Evolutionary conservation across 2,329 filamentous ascomycete species (phyloP), one percentile per base, ranked within the genome.

Genomic region (Colletotrichum lindemuthianum): DNA sequence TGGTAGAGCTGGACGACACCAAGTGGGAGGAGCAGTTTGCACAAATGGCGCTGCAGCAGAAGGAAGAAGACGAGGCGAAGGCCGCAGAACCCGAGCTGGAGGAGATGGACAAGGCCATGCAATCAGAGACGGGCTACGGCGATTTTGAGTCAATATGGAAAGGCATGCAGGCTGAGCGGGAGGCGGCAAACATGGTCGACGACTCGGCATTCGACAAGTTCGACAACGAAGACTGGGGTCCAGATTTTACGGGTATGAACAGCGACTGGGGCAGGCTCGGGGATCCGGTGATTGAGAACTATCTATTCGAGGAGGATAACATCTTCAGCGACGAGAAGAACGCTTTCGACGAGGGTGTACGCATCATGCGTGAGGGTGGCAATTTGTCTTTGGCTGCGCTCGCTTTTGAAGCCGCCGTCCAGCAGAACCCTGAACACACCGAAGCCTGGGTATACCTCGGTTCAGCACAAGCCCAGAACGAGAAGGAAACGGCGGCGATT

Each of bases 1-100:
- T 98, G 80, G 90, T 98, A 11, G 96, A 98, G 80, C 86, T 98
- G 32, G 93, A 97, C 75, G 95, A 99, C 71, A 83, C 90, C 73
- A 91, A 97, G 74, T 98, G 96, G 96, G 95, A 98, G 78, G 92
- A 93, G 71, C 93, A 98, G 77, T 99, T 99, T 77, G 92, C 93
- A 61, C 88, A 96, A 77, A 89, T 97, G 75, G 92, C 95, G 75
- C 80, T 90, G 67, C 83, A 89, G 66, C 86, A 90, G 73, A 79
- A 85, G 71, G 77, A 84, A 67, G 81, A 84, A 53, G 77, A 80
- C 57, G 81, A 83, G 70, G 81, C 81, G 59, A 76, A 78, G 41
- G 89, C 89, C 44, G 88, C 90, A 34, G 93, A 96, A 81, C 86
- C 87, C 66, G 94, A 98, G 82, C 85, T 98, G 71, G 90, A 97